phyloP scores from a whole-genome alignment of 2,329 filamentous ascomycete species.

The Lecanicillium sp. region DNA sequence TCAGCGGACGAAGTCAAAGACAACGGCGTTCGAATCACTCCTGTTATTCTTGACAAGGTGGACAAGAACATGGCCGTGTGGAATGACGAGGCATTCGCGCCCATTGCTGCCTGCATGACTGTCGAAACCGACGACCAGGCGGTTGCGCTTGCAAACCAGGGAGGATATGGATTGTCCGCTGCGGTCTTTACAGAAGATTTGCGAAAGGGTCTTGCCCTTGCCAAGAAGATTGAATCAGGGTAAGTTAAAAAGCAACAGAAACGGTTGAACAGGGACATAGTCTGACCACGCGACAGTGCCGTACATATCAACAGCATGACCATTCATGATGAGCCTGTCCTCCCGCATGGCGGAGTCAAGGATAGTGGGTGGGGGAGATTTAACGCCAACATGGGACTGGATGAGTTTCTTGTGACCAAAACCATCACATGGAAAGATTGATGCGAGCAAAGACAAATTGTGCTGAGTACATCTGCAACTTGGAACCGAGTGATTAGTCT shows the following conservation, averaged over 20 bases:
- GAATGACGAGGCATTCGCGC: slow-evolving; percentile 27
- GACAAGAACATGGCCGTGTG: slow-evolving; percentile 24
- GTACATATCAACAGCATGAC: slow-evolving; percentile 57
- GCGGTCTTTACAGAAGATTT: slow-evolving; percentile 51
- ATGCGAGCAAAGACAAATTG: no score
- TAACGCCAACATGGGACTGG: slow-evolving; percentile 18
- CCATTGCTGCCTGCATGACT: slow-evolving; percentile 21
- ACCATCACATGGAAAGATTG: slow-evolving; percentile 3
- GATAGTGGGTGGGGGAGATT: slow-evolving; percentile 56
- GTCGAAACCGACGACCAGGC: slow-evolving; percentile 26
- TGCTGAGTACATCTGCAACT: no score
- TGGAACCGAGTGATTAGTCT: no score
- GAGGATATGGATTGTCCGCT: slow-evolving; percentile 46
- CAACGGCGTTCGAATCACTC: slow-evolving; percentile 12
- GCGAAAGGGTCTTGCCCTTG: slow-evolving; percentile 29
- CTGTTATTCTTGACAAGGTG: slow-evolving; percentile 23
- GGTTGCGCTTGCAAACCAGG: slow-evolving; percentile 29
- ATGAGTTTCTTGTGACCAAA: slow-evolving; percentile 2
- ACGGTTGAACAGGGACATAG: not conserved
- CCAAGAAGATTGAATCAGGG: slow-evolving; percentile 48
- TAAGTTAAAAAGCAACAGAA: slow-evolving; percentile 35
- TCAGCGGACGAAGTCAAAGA: not conserved
- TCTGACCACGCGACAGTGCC: slow-evolving; percentile 25
- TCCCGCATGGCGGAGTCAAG: slow-evolving; percentile 62
- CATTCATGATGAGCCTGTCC: slow-evolving; percentile 52